Base-by-base conservation (phyloP, 208 protist species). In the Trypanosomatidae sp. region DNA sequence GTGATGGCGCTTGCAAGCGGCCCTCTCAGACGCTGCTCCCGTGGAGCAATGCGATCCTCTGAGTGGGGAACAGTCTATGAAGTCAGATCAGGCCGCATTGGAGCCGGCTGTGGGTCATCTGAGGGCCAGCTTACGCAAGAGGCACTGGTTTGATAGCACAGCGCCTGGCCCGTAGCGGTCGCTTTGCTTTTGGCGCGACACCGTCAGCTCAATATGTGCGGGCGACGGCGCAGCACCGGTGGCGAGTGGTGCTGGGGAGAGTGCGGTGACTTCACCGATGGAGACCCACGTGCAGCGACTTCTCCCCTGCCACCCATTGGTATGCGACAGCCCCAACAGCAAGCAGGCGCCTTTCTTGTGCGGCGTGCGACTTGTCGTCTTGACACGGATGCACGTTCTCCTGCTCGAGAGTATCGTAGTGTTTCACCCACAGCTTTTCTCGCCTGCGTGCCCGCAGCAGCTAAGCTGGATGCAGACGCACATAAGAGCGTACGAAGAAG, bases 381-480 rank as follows among this genome's bases (percentile, higher is more conserved):
- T 73, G 15, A 79, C 74, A 47, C 58, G 68, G 74, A 39, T 73
- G 41, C 74, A 78, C 30, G 49, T 73, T 15, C 28, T 78, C 15
- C 12, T 67, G 6, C 49, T 72, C 10, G 58, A 62, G 33, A 49
- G 56, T 22, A 30, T 73, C 49, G 59, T 10, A 6, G 49, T 15
- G 10, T 44, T 73, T 25, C 74, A 78, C 41, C 74, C 67, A 33
- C 66, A 41, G 9, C 22, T 68, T 6, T 19, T 49, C 15, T 68
- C 43, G 25, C 25, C 17, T 17, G 28, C 28, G 15, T 47, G 25
- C 43, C 39, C 28, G 28, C 39, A 41, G 7, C 43, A 39, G n/a
- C 64, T 68, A 28, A 46, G 25, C 25, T 53, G 43, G 22, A 46
- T 50, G 46, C 64, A n/a, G 30, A n/a, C 6, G 30, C 56, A 33